phyloP scores from a whole-genome alignment of 2,329 filamentous ascomycete species.

The Penicillium digitatum region DNA sequence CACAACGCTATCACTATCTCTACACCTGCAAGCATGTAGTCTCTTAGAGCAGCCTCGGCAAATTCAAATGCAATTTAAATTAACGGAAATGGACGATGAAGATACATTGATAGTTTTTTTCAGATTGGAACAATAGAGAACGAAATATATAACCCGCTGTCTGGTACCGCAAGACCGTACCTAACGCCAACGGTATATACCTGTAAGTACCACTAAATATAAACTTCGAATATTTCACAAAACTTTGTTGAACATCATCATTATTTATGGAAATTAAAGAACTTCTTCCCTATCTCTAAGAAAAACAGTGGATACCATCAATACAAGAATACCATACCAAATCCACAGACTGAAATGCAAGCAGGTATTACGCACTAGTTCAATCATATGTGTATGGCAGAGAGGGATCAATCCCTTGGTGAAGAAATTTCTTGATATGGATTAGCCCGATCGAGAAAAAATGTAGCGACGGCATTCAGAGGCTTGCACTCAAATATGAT shows the following conservation, averaged over 20 bases:
- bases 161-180: slow-evolving; percentile 1
- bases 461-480: accelerated
- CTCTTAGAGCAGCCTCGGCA: background rate
- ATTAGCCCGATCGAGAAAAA: background rate
- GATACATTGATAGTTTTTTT: background rate
- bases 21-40: background rate
- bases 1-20: background rate
- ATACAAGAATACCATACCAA: background rate
- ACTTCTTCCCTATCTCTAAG: background rate
- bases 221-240: background rate
- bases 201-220: background rate
- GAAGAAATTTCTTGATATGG: slow-evolving; percentile 15
- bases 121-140: background rate
- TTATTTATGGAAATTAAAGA: background rate
- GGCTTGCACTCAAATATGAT: slow-evolving; percentile 4
- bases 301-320: background rate
- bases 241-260: background rate
- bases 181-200: slow-evolving; percentile 1
- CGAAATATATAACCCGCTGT: slow-evolving; percentile 1
- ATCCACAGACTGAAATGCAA: background rate
- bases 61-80: background rate
- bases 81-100: background rate
- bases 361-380: background rate
- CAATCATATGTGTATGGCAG: background rate
- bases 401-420: slow-evolving; percentile 13